Conservation (phyloP, 768 basidiomycete species). For the Podaxis sp. region DNA sequence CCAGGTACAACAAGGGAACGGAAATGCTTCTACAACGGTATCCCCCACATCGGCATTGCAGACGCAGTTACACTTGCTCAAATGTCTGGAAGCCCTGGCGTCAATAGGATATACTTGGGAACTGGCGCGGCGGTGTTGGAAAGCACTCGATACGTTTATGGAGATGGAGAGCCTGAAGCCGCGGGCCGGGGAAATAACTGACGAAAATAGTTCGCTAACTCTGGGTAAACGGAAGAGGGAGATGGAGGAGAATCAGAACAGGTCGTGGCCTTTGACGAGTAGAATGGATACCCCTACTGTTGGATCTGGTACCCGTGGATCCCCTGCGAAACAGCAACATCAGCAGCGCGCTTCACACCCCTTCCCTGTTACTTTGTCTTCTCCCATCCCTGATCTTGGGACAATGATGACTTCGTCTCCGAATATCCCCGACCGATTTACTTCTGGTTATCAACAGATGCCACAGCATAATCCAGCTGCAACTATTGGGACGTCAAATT, state of each 20-base stretch:
- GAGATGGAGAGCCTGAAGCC: slow-evolving; percentile 23
- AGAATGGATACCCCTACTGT: neutral
- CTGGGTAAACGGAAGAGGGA: slow-evolving; percentile 15
- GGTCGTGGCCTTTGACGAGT: slow-evolving; percentile 6
- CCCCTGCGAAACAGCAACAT: neutral
- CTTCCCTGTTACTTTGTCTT: neutral
- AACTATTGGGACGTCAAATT: neutral
- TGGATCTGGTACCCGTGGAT: neutral
- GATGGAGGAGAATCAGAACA: slow-evolving; percentile 3
- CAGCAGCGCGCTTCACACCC: neutral
- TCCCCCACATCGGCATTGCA: slow-evolving; percentile 24
- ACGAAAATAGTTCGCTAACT: slow-evolving; percentile 3
- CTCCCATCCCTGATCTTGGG: neutral
- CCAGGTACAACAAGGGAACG: slow-evolving; percentile 14
- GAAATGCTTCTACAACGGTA: neutral
- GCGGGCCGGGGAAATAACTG: neutral
- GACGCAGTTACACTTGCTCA: slow-evolving; percentile 28
- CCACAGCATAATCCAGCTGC: neutral
- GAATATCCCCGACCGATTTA: neutral
- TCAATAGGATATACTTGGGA: slow-evolving; percentile 28
- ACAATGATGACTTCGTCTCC: slow-evolving; percentile 3
- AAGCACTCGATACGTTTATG: slow-evolving; percentile 26
- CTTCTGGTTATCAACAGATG: neutral
- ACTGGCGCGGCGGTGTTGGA: slow-evolving; percentile 27
- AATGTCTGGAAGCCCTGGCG: slow-evolving; percentile 29